Evolutionary conservation across 2,329 filamentous ascomycete species (phyloP), one percentile per base, ranked within the genome.

Genomic region (Paecilomyces niveus): DNA sequence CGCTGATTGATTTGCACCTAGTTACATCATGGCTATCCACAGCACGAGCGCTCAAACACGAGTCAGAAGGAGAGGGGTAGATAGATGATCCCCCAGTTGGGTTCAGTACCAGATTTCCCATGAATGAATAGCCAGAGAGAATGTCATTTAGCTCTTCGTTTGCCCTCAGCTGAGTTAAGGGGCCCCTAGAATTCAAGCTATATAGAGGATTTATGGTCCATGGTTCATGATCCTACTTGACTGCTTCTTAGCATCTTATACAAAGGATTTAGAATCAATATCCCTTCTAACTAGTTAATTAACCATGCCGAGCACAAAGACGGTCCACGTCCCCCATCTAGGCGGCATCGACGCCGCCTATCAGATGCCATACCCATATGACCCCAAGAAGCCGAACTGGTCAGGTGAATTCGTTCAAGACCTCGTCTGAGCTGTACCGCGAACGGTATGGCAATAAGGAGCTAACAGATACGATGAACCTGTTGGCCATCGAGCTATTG

Each of bases 341-440:
- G 78, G 78, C 39, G 80, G 80, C 63, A 81, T 78, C 59, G 70
- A 75, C 9, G 80, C 74, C 45, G 76, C 74, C 24, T 82, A 81
- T 64, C 74, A 77, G 56, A 75, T 79, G 65, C 69, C 76, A 57
- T 71, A 73, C 11, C 73, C 79, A 58, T 71, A 70, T 39, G 81
- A 86, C 70, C 66, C 77, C 3, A 67, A 70, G 32, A 83, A 82
- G 63, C 80, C 81, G 3, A 83, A 0, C 68, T 80, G 15, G 72
- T 83, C 70, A 83, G 10, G 70, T 83, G 58, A 81, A 83, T 64
- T 77, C 75, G 26, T 81, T 83, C 68, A 78, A 74, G 49, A 83
- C 77, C n/a, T 74, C 76, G 0, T 73, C 76, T 0, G 74, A 79
- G 3, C 73, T 83, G 0, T 81, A 76, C 65, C 62, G 63, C 1